phyloP scores from a whole-genome alignment of 1,284 basidiomycete genomes.

The Butyriboletus appendiculatus region DNA sequence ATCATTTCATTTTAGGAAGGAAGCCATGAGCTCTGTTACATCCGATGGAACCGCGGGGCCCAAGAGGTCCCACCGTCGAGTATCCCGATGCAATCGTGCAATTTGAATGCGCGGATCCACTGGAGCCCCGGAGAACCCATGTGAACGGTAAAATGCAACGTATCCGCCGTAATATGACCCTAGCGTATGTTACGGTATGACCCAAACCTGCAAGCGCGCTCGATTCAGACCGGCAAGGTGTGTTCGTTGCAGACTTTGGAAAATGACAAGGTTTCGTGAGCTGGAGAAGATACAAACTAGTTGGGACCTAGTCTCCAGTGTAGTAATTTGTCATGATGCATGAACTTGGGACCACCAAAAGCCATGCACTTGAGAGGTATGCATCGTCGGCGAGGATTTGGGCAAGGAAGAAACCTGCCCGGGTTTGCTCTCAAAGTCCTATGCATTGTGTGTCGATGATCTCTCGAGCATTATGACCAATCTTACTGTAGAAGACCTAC shows the following conservation, averaged over 20 bases:
- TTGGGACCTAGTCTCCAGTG: neutral
- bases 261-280: neutral
- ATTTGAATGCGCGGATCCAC: neutral
- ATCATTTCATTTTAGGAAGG: conserved; percentile 7
- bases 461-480: neutral
- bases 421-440: neutral
- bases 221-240: neutral
- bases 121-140: neutral
- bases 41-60: conserved; percentile 31
- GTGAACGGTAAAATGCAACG: neutral
- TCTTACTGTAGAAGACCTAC: neutral
- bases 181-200: neutral
- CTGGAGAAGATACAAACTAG: neutral
- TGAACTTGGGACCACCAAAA: neutral
- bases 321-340: neutral
- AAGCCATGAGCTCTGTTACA: conserved; percentile 2
- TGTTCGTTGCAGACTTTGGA: neutral
- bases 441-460: neutral
- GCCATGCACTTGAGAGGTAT: neutral
- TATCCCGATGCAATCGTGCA: conserved; percentile 27
- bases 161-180: conserved; percentile 2
- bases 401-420: neutral
- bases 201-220: neutral
- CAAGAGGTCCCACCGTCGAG: neutral
- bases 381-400: neutral